Conservation (phyloP, 805 yeast genomes). For the Torulaspora delbrueckii region DNA sequence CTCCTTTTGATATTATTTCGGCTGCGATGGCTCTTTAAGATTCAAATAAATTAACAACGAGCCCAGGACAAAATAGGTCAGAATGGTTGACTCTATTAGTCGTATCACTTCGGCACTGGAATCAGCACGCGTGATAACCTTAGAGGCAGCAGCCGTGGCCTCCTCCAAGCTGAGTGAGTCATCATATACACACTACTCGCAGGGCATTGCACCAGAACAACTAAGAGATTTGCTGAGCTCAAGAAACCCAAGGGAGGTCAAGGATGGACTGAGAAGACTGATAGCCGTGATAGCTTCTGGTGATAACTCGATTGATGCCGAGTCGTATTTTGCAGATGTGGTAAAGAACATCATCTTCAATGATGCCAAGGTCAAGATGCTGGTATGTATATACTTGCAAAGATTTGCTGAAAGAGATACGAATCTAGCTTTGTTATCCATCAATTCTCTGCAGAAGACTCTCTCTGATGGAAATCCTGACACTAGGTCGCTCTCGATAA, state of each 20-base stretch:
- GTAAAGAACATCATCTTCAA: conserved; percentile 77
- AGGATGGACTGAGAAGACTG: conserved; percentile 56
- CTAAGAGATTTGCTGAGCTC: conserved; percentile 64
- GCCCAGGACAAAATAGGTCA: not conserved
- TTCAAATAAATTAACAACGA: not conserved
- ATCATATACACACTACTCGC: conserved; percentile 41
- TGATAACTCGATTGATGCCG: conserved; percentile 37
- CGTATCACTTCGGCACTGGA: conserved; percentile 68
- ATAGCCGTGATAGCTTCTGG: conserved; percentile 42
- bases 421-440: conserved; percentile 81
- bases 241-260: conserved; percentile 57
- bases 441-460: conserved; percentile 86
- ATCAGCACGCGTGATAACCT: conserved; percentile 71
- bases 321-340: conserved; percentile 71
- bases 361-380: conserved; percentile 58
- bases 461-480: conserved; percentile 65
- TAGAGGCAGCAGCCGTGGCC: conserved; percentile 80
- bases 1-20: not conserved
- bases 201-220: conserved; percentile 56
- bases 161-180: conserved; percentile 61
- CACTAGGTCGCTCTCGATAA: conserved; percentile 64
- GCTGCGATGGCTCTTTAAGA: not conserved
- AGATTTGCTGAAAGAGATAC: conserved; percentile 80
- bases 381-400: conserved; percentile 71
- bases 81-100: conserved; percentile 54